These are phyloP conservation scores for Aspergillus hancockii DNA, from an alignment of 495 filamentous ascomycete genomes.

Conservation along the genomic window DNA sequence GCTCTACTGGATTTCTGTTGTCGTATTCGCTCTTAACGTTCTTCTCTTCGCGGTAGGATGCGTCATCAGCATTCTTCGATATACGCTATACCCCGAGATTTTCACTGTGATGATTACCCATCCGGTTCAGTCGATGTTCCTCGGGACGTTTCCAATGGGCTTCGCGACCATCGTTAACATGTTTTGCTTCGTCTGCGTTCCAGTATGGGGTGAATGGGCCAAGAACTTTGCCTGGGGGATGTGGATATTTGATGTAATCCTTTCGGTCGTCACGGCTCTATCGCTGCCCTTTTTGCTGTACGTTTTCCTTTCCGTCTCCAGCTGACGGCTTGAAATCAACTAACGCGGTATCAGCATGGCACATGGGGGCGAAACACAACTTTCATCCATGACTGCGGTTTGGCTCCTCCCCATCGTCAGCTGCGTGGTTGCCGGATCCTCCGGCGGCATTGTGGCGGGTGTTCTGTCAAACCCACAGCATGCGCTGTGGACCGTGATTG, in stretches of 20 bases:
- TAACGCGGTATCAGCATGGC: constrained; percentile 31
- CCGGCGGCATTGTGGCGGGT: constrained; percentile 56
- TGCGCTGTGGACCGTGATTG: constrained; percentile 56
- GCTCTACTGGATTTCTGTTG: constrained; percentile 54
- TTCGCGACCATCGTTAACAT: constrained; percentile 63
- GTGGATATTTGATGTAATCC: constrained; percentile 60
- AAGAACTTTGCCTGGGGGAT: constrained; percentile 49
- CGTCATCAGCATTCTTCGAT: constrained; percentile 53
- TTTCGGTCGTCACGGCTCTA: constrained; percentile 52
- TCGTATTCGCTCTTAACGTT: constrained; percentile 57
- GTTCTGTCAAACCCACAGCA: constrained; percentile 52
- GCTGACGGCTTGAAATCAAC: neutral
- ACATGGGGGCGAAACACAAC: constrained; percentile 27
- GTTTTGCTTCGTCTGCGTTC: constrained; percentile 55
- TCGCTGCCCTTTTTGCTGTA: constrained; percentile 59
- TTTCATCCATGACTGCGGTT: constrained; percentile 56
- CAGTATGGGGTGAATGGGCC: constrained; percentile 47
- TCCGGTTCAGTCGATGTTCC: constrained; percentile 60
- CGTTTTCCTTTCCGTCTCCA: constrained; percentile 10
- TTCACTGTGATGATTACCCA: constrained; percentile 58
- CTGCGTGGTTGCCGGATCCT: constrained; percentile 57
- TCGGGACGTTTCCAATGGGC: constrained; percentile 65
- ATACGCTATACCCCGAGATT: constrained; percentile 57
- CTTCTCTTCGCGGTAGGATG: constrained; percentile 44
- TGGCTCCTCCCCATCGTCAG: constrained; percentile 64